These are phyloP conservation scores for Fusarium xyrophilum DNA, from an alignment of 2,329 filamentous ascomycete genomes.

Conservation along the genomic window DNA sequence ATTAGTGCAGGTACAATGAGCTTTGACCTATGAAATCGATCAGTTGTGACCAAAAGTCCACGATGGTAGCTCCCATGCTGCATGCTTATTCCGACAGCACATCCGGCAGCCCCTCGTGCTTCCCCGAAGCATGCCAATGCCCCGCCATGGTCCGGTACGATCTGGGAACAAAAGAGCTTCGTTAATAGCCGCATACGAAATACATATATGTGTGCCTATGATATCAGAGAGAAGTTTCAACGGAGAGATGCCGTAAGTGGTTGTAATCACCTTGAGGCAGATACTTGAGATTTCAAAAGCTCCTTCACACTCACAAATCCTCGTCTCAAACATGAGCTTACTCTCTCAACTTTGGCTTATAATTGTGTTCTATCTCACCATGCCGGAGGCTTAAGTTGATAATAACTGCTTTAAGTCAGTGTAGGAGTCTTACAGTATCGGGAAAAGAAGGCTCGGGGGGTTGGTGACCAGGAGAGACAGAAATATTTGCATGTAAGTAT, in stretches of 20 bases:
- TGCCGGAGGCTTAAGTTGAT: neutral
- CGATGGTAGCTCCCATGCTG: constrained; percentile 30
- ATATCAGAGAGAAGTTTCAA: neutral
- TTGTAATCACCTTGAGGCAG: neutral
- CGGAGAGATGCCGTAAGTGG: neutral
- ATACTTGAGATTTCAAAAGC: neutral
- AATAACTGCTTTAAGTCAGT: neutral
- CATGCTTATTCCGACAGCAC: constrained; percentile 35
- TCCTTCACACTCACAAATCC: neutral
- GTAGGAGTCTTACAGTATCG: neutral
- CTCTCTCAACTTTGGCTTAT: neutral
- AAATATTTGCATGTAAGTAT: neutral
- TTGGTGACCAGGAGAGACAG: neutral
- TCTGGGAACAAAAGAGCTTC: constrained; percentile 11
- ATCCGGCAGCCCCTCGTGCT: constrained; percentile 36
- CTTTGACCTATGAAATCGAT: constrained; percentile 22
- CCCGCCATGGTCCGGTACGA: constrained; percentile 30
- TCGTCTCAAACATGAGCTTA: neutral
- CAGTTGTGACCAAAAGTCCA: constrained; percentile 16
- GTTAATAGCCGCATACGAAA: neutral
- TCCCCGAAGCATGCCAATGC: constrained; percentile 35
- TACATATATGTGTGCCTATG: neutral
- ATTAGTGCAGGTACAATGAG: constrained; percentile 37
- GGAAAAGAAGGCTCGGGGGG: neutral
- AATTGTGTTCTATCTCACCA: neutral